Base-by-base conservation (phyloP, 1,284 basidiomycete genomes). In the Ganoderma lucidum region DNA sequence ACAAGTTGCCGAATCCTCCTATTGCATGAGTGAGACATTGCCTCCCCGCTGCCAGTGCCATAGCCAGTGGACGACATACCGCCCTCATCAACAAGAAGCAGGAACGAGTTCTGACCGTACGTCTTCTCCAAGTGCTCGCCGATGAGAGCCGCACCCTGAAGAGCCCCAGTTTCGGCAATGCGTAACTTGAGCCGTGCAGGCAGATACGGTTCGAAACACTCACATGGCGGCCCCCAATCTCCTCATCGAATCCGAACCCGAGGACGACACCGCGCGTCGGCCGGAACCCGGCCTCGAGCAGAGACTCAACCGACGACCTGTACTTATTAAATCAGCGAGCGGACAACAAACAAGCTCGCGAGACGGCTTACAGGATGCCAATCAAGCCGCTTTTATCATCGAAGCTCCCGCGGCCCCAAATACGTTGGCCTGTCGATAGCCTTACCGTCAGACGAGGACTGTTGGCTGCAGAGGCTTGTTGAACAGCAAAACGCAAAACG, bases 171-270 rank as follows among this genome's bases (percentile, higher is more conserved):
- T 45, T 41, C 37, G 23, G 55, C 58, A 19, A 12, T 2, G 32
- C 17, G 5, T 9, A 42, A 32, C 30, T 4, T 23, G 6, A 14
- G 10, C 2, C 6, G 19, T 15, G 35, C 39, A 39, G 23, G 9
- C 10, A 6, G 32, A 58, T 6, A 14, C 0, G 32, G 9, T 39
- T 9, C 6, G 4, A 3, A n/a, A 37, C 14, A 79, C 79, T 66
- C 66, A 85, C 86, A 17, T 84, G 82, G 45, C 82, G 73, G 3
- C 90, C 89, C 35, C 84, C 83, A 2, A 82, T 77, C 79, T 94
- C 92, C 74, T 93, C 93, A 74, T 94, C 92, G 68, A 88, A 89
- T n/a, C 93, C 93, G 63, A 88, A 89, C 1, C 88, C 86, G 32
- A 92, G 81, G 30, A 93, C 82, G 53, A 93, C 80, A 0, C 83